These are phyloP conservation scores for Scolecobasidium constrictum DNA, from an alignment of 2,329 filamentous ascomycete species.

Conservation along the genomic window DNA sequence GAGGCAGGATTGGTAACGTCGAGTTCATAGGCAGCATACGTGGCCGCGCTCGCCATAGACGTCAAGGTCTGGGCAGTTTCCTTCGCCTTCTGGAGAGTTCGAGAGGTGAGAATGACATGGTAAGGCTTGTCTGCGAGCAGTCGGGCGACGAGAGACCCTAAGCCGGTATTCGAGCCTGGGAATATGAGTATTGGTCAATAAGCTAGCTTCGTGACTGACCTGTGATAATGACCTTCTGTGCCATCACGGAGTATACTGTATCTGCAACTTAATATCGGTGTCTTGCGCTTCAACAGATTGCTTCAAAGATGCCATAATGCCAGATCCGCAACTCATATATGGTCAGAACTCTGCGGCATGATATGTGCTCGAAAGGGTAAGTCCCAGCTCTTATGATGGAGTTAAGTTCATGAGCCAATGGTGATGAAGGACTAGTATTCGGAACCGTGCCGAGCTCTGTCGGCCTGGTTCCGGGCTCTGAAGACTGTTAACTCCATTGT, in stretches of 20 bases:
- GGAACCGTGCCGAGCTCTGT: no score
- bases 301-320: no score
- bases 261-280: neutral
- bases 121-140: constrained; percentile 2
- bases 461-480: no score
- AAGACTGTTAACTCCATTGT: no score
- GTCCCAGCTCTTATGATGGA: no score
- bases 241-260: no score
- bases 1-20: neutral
- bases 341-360: no score
- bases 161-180: constrained; percentile 4
- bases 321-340: no score
- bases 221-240: neutral
- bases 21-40: constrained; percentile 1
- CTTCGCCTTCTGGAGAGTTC: neutral
- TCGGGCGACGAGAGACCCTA: neutral
- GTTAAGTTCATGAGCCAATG: no score
- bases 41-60: neutral
- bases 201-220: neutral
- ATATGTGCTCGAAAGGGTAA: no score
- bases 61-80: neutral
- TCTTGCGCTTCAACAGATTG: constrained; percentile 2
- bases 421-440: no score
- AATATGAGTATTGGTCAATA: constrained; percentile 1
- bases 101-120: constrained; percentile 3